Evolutionary conservation across 805 yeast genomes (phyloP), one percentile per base, ranked within the genome.

Genomic region (Barnettozyma californica): DNA sequence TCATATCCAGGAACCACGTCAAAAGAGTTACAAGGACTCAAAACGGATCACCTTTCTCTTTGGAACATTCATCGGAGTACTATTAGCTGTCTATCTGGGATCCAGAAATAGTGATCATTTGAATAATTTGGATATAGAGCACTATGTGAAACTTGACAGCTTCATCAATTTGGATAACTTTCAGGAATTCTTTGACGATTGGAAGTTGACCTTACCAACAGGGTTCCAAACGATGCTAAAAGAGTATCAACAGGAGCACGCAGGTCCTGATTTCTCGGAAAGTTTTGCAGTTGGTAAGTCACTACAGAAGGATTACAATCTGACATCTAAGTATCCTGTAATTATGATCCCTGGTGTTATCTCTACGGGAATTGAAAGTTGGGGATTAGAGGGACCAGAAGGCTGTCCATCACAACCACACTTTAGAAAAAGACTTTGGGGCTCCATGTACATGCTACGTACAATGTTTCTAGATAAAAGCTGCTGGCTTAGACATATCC

Each of bases 321-420:
- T 80, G 26, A 62, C 71, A 0, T 74, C 82, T 1, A 79, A 85
- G 53, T 76, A 80, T 65, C 95, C 96, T 7, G 96, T 94, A 13
- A 78, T 94, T 4, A 77, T 94, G 83, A 88, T 94, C 18, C 99
- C 99, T 0, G 99, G 99, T 4, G 97, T 92, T 13, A 87, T 88
- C 47, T 87, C 96, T 27, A 91, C 98, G 0, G 97, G 97, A 4
- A 73, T 94, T 34, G 99, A 94, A 66, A 83, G 90, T 43, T 94
- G 99, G 99, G 84, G 95, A 0, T 71, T 87, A 2, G 76, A 71
- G 31, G 90, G 90, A 10, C 76, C 84, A 5, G 78, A 71, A 2
- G 94, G 83, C 7, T 94, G 99, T 64, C 94, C 95, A 4, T 77
- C 89, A 35, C 79, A 83, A 50, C 75, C 82, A 9, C 95, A 92